Evolutionary conservation across 176 grass and related monocot species (phyloP).

Genomic region (Hsuehochloa calcarea): DNA sequence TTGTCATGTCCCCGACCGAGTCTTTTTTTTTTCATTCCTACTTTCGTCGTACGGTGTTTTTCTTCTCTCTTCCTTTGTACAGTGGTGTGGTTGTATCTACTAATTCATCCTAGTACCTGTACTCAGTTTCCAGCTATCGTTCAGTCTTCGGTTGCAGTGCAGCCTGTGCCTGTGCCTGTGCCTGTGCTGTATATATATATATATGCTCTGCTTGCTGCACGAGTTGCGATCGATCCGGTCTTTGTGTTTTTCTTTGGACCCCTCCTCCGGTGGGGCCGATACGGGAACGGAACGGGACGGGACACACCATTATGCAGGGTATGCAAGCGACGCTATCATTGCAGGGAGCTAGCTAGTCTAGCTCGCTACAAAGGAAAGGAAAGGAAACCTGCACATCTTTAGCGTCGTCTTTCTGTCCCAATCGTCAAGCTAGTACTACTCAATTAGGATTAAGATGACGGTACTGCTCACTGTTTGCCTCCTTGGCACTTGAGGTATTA

Average conservation of each 20-base stretch:
- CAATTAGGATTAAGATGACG: not conserved
- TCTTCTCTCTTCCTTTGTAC: not conserved
- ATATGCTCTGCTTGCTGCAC: not conserved
- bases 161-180: not conserved
- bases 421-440: not conserved
- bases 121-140: not conserved
- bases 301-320: not conserved
- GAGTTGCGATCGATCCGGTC: constrained; percentile 8
- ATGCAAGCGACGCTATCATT: not conserved
- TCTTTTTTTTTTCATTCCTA: too few species aligned
- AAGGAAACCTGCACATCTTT: not conserved
- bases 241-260: constrained; percentile 22
- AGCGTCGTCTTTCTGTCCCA: not conserved
- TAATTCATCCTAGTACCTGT: not conserved
- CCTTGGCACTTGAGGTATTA: not conserved
- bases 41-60: constrained; percentile 3
- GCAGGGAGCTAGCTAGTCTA: not conserved
- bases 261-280: not conserved
- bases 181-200: not conserved
- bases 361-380: not conserved
- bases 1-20: not conserved
- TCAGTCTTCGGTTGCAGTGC: not conserved
- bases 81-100: constrained; percentile 7
- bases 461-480: not conserved
- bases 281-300: not conserved